These are phyloP conservation scores for Malus asiatica DNA, from an alignment of 306 rosid genomes.

Conservation along the genomic window DNA sequence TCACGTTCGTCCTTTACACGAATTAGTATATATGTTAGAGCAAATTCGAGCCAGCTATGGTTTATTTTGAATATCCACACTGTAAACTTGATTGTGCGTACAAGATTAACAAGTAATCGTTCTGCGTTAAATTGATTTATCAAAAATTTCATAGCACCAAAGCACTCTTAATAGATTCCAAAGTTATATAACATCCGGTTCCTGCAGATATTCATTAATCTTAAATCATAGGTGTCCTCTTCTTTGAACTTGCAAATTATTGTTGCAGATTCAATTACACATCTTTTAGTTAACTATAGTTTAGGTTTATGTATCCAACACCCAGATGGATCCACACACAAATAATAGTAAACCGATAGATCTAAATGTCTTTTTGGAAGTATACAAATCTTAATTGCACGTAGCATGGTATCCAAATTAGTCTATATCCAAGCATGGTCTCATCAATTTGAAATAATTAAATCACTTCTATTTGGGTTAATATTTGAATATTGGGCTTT, in stretches of 20 bases:
- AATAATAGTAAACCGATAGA: background rate
- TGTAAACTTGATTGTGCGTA: too few species aligned
- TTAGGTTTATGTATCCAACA: background rate
- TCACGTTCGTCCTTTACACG: background rate
- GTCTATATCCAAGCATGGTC: background rate
- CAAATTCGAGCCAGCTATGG: too few species aligned
- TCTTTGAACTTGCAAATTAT: background rate
- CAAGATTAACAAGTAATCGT: background rate
- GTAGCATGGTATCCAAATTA: background rate
- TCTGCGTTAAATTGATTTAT: background rate
- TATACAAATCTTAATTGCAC: background rate
- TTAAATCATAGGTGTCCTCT: background rate
- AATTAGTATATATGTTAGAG: too few species aligned
- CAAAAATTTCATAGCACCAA: background rate
- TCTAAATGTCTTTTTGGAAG: background rate
- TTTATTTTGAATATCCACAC: too few species aligned
- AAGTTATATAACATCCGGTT: too few species aligned
- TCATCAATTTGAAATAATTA: background rate
- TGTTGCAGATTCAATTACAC: background rate
- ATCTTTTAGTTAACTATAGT: background rate
- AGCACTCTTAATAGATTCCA: background rate
- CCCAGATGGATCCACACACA: background rate
- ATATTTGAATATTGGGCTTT: too few species aligned
- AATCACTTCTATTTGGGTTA: background rate
- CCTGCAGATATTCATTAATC: background rate